phyloP scores from a whole-genome alignment of 495 filamentous ascomycete genomes.

The Annulohypoxylon nitens region DNA sequence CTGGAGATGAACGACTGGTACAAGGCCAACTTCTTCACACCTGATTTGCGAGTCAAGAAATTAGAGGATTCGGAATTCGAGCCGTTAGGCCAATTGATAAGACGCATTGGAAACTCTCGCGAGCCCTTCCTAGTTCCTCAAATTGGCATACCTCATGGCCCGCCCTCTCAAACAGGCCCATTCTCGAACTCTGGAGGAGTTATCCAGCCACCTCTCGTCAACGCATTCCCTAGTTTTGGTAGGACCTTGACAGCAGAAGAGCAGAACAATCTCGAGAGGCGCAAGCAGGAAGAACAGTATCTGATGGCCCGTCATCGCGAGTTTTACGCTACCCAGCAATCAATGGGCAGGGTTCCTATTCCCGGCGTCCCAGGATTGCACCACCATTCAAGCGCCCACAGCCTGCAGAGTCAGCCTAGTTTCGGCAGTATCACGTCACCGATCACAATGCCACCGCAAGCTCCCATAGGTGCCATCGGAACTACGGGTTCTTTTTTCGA shows the following conservation, averaged over 20 bases:
- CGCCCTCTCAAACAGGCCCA: constrained; percentile 65
- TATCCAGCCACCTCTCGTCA: constrained; percentile 94
- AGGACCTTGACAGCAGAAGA: constrained; percentile 96
- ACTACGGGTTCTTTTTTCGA: constrained; percentile 76
- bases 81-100: constrained; percentile 93
- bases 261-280: constrained; percentile 93
- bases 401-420: constrained; percentile 94
- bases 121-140: constrained; percentile 98
- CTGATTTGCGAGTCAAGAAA: constrained; percentile 93
- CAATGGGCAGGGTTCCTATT: constrained; percentile 66
- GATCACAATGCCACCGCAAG: constrained; percentile 78
- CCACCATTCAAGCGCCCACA: constrained; percentile 94
- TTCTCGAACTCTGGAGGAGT: constrained; percentile 67
- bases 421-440: constrained; percentile 94
- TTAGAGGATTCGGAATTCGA: constrained; percentile 94
- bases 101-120: constrained; percentile 95
- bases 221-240: constrained; percentile 96
- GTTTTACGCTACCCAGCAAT: constrained; percentile 87
- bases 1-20: constrained; percentile 99
- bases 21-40: constrained; percentile 96
- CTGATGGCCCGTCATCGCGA: constrained; percentile 95
- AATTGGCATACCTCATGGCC: constrained; percentile 91
- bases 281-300: constrained; percentile 98
- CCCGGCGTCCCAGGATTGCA: constrained; percentile 81
- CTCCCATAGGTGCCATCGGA: constrained; percentile 71